Base-by-base conservation (phyloP, 345 rosid genomes). In the Heritiera fomes region DNA sequence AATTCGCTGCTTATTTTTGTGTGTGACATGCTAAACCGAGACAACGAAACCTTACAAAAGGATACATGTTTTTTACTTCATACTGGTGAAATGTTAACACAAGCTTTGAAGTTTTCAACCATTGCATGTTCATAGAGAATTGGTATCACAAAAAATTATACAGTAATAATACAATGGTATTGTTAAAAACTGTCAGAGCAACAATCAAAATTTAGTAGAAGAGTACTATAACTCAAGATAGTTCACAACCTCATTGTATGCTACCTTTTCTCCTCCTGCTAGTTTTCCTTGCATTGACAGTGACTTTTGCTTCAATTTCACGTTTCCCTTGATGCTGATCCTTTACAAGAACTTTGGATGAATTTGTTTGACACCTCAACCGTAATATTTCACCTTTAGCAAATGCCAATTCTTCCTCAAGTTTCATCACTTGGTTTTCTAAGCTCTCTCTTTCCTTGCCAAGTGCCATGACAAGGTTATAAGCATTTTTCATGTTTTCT, bases 401-500 rank as follows among this genome's bases (percentile, higher is more conserved):
- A 32, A 94, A 83, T 56, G 88, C 93, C 75, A 95, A 77, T 77
- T 87, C 96, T 63, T 87, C 92, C 81, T 90, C 93, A 1, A 93
- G 93, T 82, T 87, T 90, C 89, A 87, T 95, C 55, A 86, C 84
- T 80, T 83, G 90, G 87, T 86, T 93, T 83, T 88, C 94, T 80
- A 88, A 61, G 76, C 68, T 78, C 83, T 91, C 97, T 83, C 96
- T 95, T 84, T 92, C 98, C 78, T 86, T 88, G 56, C 98, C 98
- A 15, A 93, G 97, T 86, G 87, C 90, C 89, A 90, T 73, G 43
- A 91, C 90, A 4, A 95, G 90, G 87, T 75, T 86, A 82, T 92
- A 98, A 0, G 98, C 99, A 69, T 93, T 98, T 81, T 93, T 96
- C 84, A 95, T 87, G 78, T 93, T 95, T 69, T 93, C 98, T 59